These are phyloP conservation scores for Penicillium occitanis DNA, from an alignment of 2,329 filamentous ascomycete species.

Conservation along the genomic window DNA sequence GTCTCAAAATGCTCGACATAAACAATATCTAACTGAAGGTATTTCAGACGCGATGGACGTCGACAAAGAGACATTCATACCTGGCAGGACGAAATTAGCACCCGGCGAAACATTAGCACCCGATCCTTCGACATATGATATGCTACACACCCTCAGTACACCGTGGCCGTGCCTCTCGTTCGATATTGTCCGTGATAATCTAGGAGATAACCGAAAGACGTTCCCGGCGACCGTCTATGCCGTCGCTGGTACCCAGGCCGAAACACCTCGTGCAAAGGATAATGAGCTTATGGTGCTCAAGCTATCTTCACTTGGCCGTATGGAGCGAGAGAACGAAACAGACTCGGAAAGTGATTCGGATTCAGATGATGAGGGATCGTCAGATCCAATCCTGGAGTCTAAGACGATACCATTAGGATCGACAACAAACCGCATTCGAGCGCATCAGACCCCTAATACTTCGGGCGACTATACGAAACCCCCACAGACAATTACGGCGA, in stretches of 20 bases:
- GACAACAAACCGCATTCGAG: constrained; percentile 90
- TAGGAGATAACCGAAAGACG: constrained; percentile 86
- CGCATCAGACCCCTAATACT: constrained; percentile 72
- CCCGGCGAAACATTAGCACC: constrained; percentile 88
- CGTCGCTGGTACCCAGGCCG: constrained; percentile 91
- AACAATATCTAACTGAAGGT: constrained; percentile 23
- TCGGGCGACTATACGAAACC: constrained; percentile 63
- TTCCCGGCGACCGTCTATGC: constrained; percentile 96
- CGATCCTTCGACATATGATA: constrained; percentile 92
- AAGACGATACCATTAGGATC: constrained; percentile 81
- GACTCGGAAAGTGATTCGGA: constrained; percentile 69
- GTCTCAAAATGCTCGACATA: background rate
- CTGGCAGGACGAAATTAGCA: constrained; percentile 86
- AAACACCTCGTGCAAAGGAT: constrained; percentile 69
- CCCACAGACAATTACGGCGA: constrained; percentile 81
- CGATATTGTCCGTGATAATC: constrained; percentile 79
- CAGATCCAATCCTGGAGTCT: constrained; percentile 91
- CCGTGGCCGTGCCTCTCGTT: constrained; percentile 98
- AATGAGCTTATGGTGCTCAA: constrained; percentile 97
- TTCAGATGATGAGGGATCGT: constrained; percentile 67
- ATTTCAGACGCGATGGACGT: constrained; percentile 77
- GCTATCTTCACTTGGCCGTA: constrained; percentile 84
- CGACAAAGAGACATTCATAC: constrained; percentile 92
- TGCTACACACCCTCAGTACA: constrained; percentile 91
- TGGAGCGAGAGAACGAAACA: constrained; percentile 71